Evolutionary conservation across 2,329 filamentous ascomycete genomes (phyloP).

Genomic region (Xylaria arbuscula): DNA sequence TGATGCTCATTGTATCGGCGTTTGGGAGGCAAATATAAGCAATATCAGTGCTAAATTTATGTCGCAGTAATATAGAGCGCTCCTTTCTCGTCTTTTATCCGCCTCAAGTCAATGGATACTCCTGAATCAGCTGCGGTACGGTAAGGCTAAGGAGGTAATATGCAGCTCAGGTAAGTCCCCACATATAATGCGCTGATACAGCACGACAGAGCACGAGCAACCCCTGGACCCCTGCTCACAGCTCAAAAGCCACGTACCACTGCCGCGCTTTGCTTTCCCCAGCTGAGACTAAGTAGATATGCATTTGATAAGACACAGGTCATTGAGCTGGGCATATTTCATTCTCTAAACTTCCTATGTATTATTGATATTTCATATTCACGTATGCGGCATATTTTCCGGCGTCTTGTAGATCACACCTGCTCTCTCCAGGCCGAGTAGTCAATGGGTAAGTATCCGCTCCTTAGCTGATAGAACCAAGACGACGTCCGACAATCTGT

Average conservation of each 20-base stretch:
- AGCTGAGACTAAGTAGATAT: slow-evolving; percentile 22
- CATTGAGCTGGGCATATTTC: not conserved
- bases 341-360: not conserved
- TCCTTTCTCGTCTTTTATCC: not conserved
- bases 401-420: not conserved
- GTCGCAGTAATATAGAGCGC: not conserved
- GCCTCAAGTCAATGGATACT: not conserved
- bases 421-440: not conserved
- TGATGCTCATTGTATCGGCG: not conserved
- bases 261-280: slow-evolving; percentile 5
- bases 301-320: slow-evolving; percentile 12
- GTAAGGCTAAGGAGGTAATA: not conserved
- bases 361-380: slow-evolving; percentile 6
- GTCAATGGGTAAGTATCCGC: not conserved
- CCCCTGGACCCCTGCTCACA: slow-evolving; percentile 6
- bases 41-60: not conserved
- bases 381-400: not conserved
- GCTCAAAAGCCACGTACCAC: slow-evolving; percentile 24
- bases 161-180: not conserved
- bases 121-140: not conserved
- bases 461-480: not conserved
- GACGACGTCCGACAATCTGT: slow-evolving; percentile 7
- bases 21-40: not conserved
- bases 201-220: not conserved
- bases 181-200: slow-evolving; percentile 1